These are phyloP conservation scores for Piper longum DNA, from an alignment of 164 flowering plant species.

Conservation along the genomic window DNA sequence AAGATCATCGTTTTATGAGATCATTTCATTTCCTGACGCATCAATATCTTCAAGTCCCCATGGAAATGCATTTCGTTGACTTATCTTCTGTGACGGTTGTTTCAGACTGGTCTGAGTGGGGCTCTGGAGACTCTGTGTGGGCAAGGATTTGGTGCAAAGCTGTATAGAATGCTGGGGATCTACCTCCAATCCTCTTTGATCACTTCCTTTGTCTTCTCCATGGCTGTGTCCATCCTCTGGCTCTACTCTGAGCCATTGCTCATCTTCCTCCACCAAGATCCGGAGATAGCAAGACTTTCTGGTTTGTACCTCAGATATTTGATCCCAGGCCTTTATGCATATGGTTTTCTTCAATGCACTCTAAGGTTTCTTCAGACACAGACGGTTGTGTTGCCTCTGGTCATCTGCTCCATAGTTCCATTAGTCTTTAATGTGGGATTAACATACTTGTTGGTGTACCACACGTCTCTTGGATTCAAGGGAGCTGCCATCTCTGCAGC, in stretches of 20 bases:
- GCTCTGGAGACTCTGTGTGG: constrained; percentile 90
- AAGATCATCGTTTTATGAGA: too few relatives aligned
- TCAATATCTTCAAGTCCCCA: too few relatives aligned
- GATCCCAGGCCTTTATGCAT: constrained; percentile 73
- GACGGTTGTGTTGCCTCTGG: constrained; percentile 43
- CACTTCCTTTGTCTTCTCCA: constrained; percentile 37
- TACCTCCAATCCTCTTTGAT: constrained; percentile 69
- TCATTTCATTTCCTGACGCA: too few relatives aligned
- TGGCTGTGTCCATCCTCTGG: constrained; percentile 52
- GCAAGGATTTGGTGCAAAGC: constrained; percentile 72
- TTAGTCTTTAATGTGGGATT: constrained; percentile 43
- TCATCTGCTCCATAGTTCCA: constrained; percentile 46
- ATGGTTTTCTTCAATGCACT: constrained; percentile 47
- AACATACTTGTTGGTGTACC: constrained; percentile 37
- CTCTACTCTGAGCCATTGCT: constrained; percentile 52
- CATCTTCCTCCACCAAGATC: constrained; percentile 50
- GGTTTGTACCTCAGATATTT: constrained; percentile 42
- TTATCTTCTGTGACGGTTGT: not conserved
- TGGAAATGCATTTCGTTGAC: too few relatives aligned
- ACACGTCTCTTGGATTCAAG: constrained; percentile 35
- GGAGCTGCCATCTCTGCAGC: constrained; percentile 74
- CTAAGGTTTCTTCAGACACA: constrained; percentile 86
- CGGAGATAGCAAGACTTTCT: constrained; percentile 37
- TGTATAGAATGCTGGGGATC: constrained; percentile 57
- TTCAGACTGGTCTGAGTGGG: constrained; percentile 69